Evolutionary conservation across 2,329 filamentous ascomycete genomes (phyloP), one percentile per base, ranked within the genome.

Genomic region (Pestalotiopsis sp.): DNA sequence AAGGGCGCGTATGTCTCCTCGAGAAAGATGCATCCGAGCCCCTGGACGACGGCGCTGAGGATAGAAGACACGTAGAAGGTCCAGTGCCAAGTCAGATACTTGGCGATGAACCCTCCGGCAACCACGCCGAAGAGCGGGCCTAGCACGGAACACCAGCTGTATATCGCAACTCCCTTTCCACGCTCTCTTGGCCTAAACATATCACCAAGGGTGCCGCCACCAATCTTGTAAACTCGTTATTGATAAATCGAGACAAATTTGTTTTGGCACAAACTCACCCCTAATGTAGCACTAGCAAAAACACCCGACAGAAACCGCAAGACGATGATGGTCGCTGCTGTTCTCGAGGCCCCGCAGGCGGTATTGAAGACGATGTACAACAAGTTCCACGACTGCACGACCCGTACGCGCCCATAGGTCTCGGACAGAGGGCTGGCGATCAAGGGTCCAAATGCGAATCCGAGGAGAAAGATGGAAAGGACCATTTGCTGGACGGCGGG

Each of bases 301-400:
- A 85, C 68, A 4, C 85, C 85, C 69, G 81, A 81, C 9, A 87
- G 72, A 65, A 87, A 84, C 1, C 85, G 83, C 71, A 86, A 87
- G 4, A 82, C 78, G 17, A 87, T 77, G 69, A 89, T 80, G 75
- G 85, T 82, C 13, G 75, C 77, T 5, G 80, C 79, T 14, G 76
- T 84, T 1, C 70, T 79, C 0, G 83, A 77, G 31, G 86, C 83
- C 0, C 84, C 86, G 69, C 85, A 87, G 0, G 81, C 84, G 5
- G 85, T 84, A 62, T 88, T 88, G 72, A 87, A 89, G 0, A 85
- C 73, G 52, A 87, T 67, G 75, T 83, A 70, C 36, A 85, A 79
- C 38, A 86, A 68, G 70, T 86, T 86, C 12, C 83, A 76, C 13
- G 82, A 71, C 67, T 86, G 85, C 13, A 87, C 76, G 4, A 86